Evolutionary conservation across 192 early-diverging fungal species (phyloP).

Genomic region (Chytriomyces confervae): DNA sequence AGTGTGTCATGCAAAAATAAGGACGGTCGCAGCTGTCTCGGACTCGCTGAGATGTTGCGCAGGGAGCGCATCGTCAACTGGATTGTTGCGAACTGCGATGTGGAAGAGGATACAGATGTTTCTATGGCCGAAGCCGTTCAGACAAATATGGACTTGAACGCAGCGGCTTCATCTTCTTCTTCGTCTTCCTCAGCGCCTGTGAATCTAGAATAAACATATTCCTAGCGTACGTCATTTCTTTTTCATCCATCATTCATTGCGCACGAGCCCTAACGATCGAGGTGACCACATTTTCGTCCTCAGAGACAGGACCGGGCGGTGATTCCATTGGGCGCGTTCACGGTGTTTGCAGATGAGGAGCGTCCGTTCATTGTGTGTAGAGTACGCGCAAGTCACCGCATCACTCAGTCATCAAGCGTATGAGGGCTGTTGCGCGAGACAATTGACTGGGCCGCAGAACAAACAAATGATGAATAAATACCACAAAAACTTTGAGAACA

Average conservation of each 20-base stretch:
- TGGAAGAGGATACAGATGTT: constrained; percentile 13
- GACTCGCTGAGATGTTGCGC: constrained; percentile 26
- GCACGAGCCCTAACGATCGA: no score
- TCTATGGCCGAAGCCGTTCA: constrained; percentile 10
- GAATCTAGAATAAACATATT: no score
- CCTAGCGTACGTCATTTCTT: no score
- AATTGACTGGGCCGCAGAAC: no score
- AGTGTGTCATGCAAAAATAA: constrained; percentile 46
- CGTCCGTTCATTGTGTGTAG: neutral
- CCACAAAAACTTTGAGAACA: no score
- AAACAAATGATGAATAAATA: no score
- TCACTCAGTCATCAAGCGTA: constrained; percentile 40
- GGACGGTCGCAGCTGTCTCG: constrained; percentile 37
- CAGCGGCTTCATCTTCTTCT: neutral
- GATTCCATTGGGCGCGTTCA: constrained; percentile 36
- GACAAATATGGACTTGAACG: constrained; percentile 3
- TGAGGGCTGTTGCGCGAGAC: constrained; percentile 17
- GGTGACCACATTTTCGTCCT: neutral
- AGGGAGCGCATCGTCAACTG: constrained; percentile 29
- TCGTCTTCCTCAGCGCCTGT: neutral
- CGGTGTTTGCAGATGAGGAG: constrained; percentile 15
- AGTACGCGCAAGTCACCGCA: neutral
- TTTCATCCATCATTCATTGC: no score
- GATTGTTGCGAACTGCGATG: constrained; percentile 33
- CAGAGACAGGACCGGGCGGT: constrained; percentile 23